These are phyloP conservation scores for Auriscalpium vulgare DNA, from an alignment of 768 basidiomycete species.

Conservation along the genomic window DNA sequence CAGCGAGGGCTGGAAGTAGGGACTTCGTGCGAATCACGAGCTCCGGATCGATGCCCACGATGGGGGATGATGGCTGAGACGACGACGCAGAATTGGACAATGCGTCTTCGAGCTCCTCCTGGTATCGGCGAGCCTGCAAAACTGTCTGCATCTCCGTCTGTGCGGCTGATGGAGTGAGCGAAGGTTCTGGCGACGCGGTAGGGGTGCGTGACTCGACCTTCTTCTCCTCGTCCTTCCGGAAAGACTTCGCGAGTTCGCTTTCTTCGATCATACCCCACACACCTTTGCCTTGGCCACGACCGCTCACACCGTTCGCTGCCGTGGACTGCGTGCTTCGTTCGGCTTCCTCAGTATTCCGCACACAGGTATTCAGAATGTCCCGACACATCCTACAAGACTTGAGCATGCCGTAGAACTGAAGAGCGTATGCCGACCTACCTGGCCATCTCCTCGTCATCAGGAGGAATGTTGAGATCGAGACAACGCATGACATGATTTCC, in stretches of 20 bases:
- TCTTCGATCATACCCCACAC: constrained; percentile 85
- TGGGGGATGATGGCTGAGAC: constrained; percentile 8
- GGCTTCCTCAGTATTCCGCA: constrained; percentile 89
- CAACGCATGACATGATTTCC: constrained; percentile 84
- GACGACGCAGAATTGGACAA: constrained; percentile 18
- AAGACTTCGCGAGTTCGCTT: constrained; percentile 69
- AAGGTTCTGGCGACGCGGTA: constrained; percentile 11
- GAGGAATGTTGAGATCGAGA: constrained; percentile 87
- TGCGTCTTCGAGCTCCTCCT: constrained; percentile 22
- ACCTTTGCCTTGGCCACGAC: constrained; percentile 53
- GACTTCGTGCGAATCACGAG: constrained; percentile 43
- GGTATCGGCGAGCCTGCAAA: constrained; percentile 33
- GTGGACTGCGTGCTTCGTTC: constrained; percentile 29
- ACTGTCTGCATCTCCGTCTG: constrained; percentile 38
- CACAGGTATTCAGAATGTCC: constrained; percentile 84
- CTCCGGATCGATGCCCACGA: constrained; percentile 25
- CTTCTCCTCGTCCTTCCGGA: constrained; percentile 52
- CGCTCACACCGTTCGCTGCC: constrained; percentile 27
- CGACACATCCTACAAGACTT: constrained; percentile 54
- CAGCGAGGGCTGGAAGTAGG: constrained; percentile 42
- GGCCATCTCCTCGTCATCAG: constrained; percentile 74
- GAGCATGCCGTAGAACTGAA: neutral
- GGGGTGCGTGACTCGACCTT: constrained; percentile 31
- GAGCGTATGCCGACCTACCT: constrained; percentile 30
- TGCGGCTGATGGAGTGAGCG: constrained; percentile 8